A percentile compares a stretch with the other conserved stretches of the same genome.
phyloP scores from a whole-genome alignment of 2,329 filamentous ascomycete species.

The Byssothecium circinans region DNA sequence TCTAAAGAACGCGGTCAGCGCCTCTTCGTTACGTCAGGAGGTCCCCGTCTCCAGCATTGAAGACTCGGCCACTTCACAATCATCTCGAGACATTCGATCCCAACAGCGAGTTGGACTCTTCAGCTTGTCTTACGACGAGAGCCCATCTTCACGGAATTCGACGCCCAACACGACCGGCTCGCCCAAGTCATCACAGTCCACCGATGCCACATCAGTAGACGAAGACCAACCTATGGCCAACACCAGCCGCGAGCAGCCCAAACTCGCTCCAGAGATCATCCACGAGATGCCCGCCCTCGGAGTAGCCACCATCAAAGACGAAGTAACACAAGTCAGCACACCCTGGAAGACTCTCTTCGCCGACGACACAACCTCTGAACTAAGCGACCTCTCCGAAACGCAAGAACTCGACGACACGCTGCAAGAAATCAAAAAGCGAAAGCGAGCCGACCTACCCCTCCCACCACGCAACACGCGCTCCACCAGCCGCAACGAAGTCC shows the following conservation, averaged over 20 bases:
- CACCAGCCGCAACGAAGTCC: conserved; percentile 31
- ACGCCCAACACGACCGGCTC: conserved; percentile 34
- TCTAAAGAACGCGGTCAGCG: conserved; percentile 29
- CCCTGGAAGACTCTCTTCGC: conserved; percentile 32
- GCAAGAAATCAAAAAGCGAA: conserved; percentile 41
- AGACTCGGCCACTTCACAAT: conserved; percentile 21
- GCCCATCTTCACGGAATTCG: conserved; percentile 28
- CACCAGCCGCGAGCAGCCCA: conserved; percentile 16
- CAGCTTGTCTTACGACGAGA: conserved; percentile 31
- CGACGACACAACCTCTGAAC: conserved; percentile 38
- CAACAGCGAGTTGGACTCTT: conserved; percentile 38
- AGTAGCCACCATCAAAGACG: conserved; percentile 33
- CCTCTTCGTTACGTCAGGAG: conserved; percentile 34
- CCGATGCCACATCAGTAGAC: conserved; percentile 43
- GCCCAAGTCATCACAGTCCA: conserved; percentile 40
- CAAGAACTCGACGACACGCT: conserved; percentile 43
- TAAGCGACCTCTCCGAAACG: conserved; percentile 45
- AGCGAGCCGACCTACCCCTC: conserved; percentile 24
- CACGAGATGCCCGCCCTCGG: conserved; percentile 28
- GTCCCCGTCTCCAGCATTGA: conserved; percentile 39
- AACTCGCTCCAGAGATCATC: conserved; percentile 25
- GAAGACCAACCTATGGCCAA: conserved; percentile 25
- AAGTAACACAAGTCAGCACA: conserved; percentile 25
- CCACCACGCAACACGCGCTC: conserved; percentile 39
- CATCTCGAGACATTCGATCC: conserved; percentile 30